Base-by-base conservation (phyloP, 2,329 filamentous ascomycete species). In the Fusarium sambucinum region DNA sequence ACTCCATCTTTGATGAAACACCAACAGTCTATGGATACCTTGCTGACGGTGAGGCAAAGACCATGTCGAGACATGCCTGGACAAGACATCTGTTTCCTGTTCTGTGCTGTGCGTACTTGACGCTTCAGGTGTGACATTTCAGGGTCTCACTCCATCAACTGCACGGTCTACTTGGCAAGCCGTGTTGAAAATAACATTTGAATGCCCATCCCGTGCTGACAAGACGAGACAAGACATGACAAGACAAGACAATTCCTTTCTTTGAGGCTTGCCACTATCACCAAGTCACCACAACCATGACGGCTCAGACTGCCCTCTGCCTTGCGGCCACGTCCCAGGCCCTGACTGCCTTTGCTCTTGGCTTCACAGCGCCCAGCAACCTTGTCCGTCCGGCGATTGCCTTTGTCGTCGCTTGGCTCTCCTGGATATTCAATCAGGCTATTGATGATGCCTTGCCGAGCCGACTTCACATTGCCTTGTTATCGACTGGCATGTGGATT, bases 401-500 rank as follows among this genome's bases (percentile, higher is more conserved):
- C 6, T 16, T 30, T 10, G 1, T 32, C 16, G 45, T 70, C 29
- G 11, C 42, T 14, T 14, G 33, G 23, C 50, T 70, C 19, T 68
- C 59, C 5, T 59, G 53, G 68, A 12, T 56, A 10, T 70, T 70
- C 53, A 55, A 58, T 13, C 32, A 56, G 35, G 42, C 53, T n/a
- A 41, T 70, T 9, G 41, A 48, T 6, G 25, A 60, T 25, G 54
- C 46, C 1, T 48, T 69, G 2, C 44, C 53, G 2, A 69, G 61
- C 13, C 60, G 64, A 13, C 46, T 71, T 8, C 60, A 70, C 19
- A 47, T 70, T n/a, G 68, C 68, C 1, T 21, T 71, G 29, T 41
- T 71, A 1, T 66, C 64, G 45, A 63, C 68, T 10, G 51, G 48
- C 25, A 66, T 66, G 60, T 71, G 68, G 68, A 71, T 71, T 41